Conservation (phyloP, 108 stramenopile genomes). For the Cyclotella cryptica region DNA sequence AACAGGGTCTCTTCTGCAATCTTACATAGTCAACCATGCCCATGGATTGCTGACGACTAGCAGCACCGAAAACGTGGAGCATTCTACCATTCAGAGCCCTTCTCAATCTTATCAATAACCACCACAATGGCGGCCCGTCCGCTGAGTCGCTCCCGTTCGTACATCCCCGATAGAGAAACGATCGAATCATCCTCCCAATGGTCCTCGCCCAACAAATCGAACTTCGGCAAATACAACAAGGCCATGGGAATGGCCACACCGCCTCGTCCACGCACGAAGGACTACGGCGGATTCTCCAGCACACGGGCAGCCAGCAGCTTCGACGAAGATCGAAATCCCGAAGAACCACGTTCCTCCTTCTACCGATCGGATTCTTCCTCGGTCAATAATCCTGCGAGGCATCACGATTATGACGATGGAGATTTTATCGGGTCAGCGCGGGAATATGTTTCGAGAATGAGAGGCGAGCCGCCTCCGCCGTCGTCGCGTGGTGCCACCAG, state of each 20-base stretch:
- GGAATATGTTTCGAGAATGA: slow-evolving; percentile 24
- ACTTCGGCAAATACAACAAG: slow-evolving; percentile 9
- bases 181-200: background rate
- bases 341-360: background rate
- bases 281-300: background rate
- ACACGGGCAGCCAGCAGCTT: background rate
- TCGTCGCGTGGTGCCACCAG: background rate
- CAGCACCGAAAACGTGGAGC: background rate
- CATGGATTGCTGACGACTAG: too few relatives aligned
- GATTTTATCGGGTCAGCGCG: slow-evolving; percentile 19
- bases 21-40: too few relatives aligned
- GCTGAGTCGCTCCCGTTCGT: slow-evolving; percentile 5
- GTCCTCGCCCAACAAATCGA: background rate
- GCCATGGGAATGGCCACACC: slow-evolving; percentile 15
- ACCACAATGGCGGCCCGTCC: slow-evolving; percentile 8
- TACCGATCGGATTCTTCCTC: background rate
- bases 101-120: background rate
- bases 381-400: background rate
- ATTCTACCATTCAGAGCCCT: background rate
- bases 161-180: background rate
- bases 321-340: slow-evolving; percentile 12
- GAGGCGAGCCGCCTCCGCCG: background rate
- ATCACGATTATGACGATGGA: slow-evolving; percentile 7
- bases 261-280: background rate
- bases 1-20: too few relatives aligned